phyloP scores from a whole-genome alignment of 2,329 filamentous ascomycete species.

The Aspergillus alliaceus region DNA sequence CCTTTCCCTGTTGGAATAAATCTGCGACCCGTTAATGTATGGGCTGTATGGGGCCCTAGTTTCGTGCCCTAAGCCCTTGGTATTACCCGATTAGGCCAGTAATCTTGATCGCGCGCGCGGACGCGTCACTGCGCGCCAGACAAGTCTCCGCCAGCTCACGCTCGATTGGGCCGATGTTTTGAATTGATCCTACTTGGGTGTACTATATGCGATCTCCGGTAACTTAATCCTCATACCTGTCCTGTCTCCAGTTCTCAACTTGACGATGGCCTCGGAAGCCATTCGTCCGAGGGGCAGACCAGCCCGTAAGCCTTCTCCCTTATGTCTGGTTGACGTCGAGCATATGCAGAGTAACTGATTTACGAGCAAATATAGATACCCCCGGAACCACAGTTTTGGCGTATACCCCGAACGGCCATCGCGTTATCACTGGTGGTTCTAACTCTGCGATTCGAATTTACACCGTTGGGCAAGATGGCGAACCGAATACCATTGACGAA shows the following conservation, averaged over 20 bases:
- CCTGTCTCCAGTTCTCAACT: not conserved
- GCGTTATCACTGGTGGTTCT: slow-evolving; percentile 85
- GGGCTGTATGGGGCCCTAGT: slow-evolving; percentile 21
- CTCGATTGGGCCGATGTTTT: not conserved
- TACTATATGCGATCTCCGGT: not conserved
- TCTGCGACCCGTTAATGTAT: no score
- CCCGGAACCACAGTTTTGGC: slow-evolving; percentile 82
- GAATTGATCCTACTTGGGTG: not conserved
- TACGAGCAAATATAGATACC: slow-evolving; percentile 58
- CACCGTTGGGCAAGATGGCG: slow-evolving; percentile 85
- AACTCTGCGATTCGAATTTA: slow-evolving; percentile 95
- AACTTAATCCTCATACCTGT: not conserved
- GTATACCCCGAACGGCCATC: slow-evolving; percentile 85
- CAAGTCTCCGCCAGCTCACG: slow-evolving; percentile 7
- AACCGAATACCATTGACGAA: slow-evolving; percentile 89
- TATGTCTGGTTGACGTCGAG: not conserved
- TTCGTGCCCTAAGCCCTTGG: slow-evolving; percentile 35
- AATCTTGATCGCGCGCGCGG: slow-evolving; percentile 11
- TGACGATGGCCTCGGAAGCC: slow-evolving; percentile 37
- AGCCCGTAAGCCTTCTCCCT: slow-evolving; percentile 46
- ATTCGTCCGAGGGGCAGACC: slow-evolving; percentile 41
- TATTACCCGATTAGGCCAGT: slow-evolving; percentile 25
- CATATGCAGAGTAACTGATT: not conserved
- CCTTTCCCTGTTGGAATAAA: no score
- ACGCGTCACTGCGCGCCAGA: slow-evolving; percentile 28